These are phyloP conservation scores for Zarea fungicola DNA, from an alignment of 2,329 filamentous ascomycete species.

Conservation along the genomic window DNA sequence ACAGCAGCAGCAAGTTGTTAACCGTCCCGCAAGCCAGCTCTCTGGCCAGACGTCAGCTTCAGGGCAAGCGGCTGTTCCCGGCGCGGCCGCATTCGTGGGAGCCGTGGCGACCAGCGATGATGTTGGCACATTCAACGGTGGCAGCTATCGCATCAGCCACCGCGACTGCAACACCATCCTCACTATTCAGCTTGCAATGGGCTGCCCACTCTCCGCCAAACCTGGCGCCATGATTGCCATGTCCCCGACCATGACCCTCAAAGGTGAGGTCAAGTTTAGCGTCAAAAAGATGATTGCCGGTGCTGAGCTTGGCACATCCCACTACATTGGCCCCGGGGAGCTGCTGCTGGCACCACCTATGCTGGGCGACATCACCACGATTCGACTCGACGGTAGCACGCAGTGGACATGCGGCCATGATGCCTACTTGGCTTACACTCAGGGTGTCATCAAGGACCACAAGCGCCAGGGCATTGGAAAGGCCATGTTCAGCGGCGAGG, in stretches of 20 bases:
- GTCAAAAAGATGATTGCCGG: conserved; percentile 87
- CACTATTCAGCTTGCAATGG: conserved; percentile 83
- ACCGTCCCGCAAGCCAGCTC: conserved; percentile 27
- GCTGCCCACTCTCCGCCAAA: conserved; percentile 75
- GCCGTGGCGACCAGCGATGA: conserved; percentile 65
- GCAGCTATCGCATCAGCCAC: conserved; percentile 89
- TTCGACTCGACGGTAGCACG: conserved; percentile 66
- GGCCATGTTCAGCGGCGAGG: conserved; percentile 90
- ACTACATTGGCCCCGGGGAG: conserved; percentile 86
- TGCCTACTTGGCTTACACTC: conserved; percentile 77
- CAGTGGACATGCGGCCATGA: conserved; percentile 84
- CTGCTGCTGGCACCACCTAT: conserved; percentile 74
- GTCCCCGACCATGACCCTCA: conserved; percentile 80
- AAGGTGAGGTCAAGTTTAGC: conserved; percentile 77
- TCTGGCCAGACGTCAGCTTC: conserved; percentile 20
- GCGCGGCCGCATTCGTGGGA: conserved; percentile 53
- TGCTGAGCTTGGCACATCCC: conserved; percentile 72
- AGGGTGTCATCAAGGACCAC: conserved; percentile 82
- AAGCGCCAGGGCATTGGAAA: conserved; percentile 83
- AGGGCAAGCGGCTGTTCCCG: conserved; percentile 25
- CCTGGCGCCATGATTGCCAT: conserved; percentile 93
- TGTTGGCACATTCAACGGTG: conserved; percentile 94
- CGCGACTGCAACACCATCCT: conserved; percentile 85
- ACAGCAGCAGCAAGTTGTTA: conserved; percentile 18
- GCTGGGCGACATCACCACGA: conserved; percentile 79